These are phyloP conservation scores for Aureobasidium sp. DNA, from an alignment of 2,329 filamentous ascomycete species.

Conservation along the genomic window DNA sequence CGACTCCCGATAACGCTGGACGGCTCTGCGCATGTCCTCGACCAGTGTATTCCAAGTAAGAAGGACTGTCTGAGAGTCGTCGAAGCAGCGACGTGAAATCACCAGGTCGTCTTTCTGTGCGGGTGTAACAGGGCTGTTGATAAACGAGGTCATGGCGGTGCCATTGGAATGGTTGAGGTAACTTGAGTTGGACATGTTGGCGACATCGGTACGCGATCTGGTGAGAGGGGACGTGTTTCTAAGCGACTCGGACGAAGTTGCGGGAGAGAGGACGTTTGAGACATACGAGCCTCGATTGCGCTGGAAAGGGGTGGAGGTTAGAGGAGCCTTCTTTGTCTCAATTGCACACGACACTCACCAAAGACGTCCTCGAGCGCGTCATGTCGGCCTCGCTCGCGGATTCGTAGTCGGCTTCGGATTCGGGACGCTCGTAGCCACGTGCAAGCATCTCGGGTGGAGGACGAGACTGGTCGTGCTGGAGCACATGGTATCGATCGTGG, in stretches of 20 bases:
- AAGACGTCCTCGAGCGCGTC: constrained; percentile 59
- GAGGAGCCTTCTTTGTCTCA: constrained; percentile 16
- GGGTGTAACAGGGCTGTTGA: constrained; percentile 38
- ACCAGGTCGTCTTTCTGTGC: constrained; percentile 28
- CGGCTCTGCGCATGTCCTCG: constrained; percentile 83
- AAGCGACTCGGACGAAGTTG: constrained; percentile 86
- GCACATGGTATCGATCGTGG: constrained; percentile 78
- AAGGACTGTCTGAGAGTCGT: constrained; percentile 71
- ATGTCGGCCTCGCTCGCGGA: constrained; percentile 74
- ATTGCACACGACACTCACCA: constrained; percentile 42
- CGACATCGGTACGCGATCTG: constrained; percentile 48
- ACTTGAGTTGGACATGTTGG: constrained; percentile 38
- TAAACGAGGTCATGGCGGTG: constrained; percentile 46
- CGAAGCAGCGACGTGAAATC: constrained; percentile 78
- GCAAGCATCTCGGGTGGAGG: constrained; percentile 89
- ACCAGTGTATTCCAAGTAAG: constrained; percentile 86
- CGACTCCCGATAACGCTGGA: constrained; percentile 82
- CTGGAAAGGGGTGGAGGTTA: constrained; percentile 25
- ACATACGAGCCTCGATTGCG: constrained; percentile 58
- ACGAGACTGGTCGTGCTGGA: constrained; percentile 79
- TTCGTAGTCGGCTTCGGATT: constrained; percentile 76
- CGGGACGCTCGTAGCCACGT: constrained; percentile 68
- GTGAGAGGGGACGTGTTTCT: constrained; percentile 56
- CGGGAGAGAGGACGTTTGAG: constrained; percentile 67
- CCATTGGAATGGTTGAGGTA: constrained; percentile 36